Base-by-base conservation (phyloP, 2,329 filamentous ascomycete species). In the Exophiala sp. region DNA sequence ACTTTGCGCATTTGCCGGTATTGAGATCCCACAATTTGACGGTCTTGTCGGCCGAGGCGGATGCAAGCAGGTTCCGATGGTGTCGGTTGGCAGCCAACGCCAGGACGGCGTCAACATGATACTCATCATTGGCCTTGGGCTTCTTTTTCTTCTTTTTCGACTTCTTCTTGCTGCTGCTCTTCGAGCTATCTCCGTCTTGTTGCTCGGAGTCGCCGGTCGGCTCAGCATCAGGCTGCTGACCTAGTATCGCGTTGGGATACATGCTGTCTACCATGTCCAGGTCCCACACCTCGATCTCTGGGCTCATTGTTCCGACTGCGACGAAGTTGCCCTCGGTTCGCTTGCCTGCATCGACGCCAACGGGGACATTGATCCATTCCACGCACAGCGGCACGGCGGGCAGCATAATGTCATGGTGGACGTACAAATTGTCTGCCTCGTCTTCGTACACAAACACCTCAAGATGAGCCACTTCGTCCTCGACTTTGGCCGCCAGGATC, bases 401-500 rank as follows among this genome's bases (percentile, higher is more conserved):
- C 48, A 98, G 79, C 91, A 98, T 97, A 62, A 98, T 95, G 69
- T 98, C 93, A 78, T 98, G 93, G 73, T 98, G 93, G 19, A 98
- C 91, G 68, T 98, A 98, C 54, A 98, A 83, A 67, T 98, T 98
- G 70, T 97, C 93, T 38, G 84, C 86, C 55, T 82, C 82, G 62
- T 97, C 93, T 69, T 98, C 93, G 70, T 97, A 98, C 22, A 98
- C 89, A 64, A 97, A 96, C 16, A 97, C 86, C 68, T 98, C 93
- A 21, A 98, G 76, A 69, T 97, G 91, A 14, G 93, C 91, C 54
- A 98, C 83, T 66, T 98, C 93, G 62, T 98, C 93, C 70, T 98
- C 93, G 44, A 97, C 85, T 72, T 95, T 91, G 58, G 89, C 90
- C 9, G 91, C 87, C 41, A 98, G 75, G 27, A 98, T 78, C 53